These are phyloP conservation scores for Agaricus sinodeliciosus DNA, from an alignment of 768 basidiomycete species.

Conservation along the genomic window DNA sequence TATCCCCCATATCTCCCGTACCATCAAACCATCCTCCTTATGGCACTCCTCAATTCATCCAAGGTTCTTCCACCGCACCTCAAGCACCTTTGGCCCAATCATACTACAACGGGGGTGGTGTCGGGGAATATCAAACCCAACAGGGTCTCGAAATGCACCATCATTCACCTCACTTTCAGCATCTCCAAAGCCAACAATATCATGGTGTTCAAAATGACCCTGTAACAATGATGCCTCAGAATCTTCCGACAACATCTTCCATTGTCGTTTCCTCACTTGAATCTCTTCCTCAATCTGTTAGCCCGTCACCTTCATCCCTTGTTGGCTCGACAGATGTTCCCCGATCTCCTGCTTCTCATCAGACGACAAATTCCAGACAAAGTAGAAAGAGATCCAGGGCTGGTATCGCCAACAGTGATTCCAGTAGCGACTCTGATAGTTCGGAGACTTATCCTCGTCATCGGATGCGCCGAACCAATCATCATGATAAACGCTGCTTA, in stretches of 20 bases:
- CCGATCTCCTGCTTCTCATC: slow-evolving; percentile 9
- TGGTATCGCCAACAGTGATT: slow-evolving; percentile 4
- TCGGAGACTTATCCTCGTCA: slow-evolving; percentile 3
- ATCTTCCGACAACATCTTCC: background rate
- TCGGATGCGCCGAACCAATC: slow-evolving; percentile 34
- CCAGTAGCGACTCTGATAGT: slow-evolving; percentile 2
- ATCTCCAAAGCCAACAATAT: slow-evolving; percentile 15
- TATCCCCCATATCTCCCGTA: slow-evolving; percentile 28
- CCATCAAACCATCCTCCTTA: slow-evolving; percentile 18
- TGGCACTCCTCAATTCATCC: slow-evolving; percentile 26
- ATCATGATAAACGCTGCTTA: slow-evolving; percentile 58
- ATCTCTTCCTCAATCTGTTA: slow-evolving; percentile 18
- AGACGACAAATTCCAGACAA: slow-evolving; percentile 10
- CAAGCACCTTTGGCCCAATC: slow-evolving; percentile 10
- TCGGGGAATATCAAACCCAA: slow-evolving; percentile 11
- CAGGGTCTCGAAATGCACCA: slow-evolving; percentile 17
- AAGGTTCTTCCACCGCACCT: slow-evolving; percentile 29
- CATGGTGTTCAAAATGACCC: slow-evolving; percentile 10
- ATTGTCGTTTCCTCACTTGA: background rate
- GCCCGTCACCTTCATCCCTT: slow-evolving; percentile 27
- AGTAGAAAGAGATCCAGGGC: slow-evolving; percentile 5
- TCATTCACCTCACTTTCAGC: slow-evolving; percentile 21
- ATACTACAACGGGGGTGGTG: background rate
- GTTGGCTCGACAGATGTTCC: slow-evolving; percentile 1
- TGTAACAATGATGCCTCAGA: slow-evolving; percentile 12